Base-by-base conservation (phyloP, 1,139 yeast species). In the Hansenula sp. region DNA sequence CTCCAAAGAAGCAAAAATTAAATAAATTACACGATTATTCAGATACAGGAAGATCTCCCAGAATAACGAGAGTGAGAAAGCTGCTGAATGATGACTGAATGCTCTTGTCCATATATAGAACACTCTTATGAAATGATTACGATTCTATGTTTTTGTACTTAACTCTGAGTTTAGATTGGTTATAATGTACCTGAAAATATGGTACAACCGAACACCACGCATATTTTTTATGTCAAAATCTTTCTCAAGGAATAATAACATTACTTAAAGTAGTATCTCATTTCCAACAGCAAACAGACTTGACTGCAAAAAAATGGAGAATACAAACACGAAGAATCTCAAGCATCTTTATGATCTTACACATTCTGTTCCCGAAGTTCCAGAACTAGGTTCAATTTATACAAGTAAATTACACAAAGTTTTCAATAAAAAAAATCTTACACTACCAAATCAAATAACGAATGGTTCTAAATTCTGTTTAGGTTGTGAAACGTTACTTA, bases 401-500 rank as follows among this genome's bases (percentile, higher is more conserved):
- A 38, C 47, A 0, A 27, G 21, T n/a, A 41, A 42, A 32, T 37
- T 50, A 17, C 27, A 36, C 18, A 43, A 46, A 25, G 21, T 42
- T 5, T 35, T 42, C 8, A 32, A 30, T n/a, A 21, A 29, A 1
- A 46, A 44, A 24, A 45, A 45, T 1, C 30, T 41, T 4, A 28
- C 31, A 3, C 44, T 48, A 6, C 44, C 50, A 12, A 27, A 14
- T 9, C 25, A 32, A n/a, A 9, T 40, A 5, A 56, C 43, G 5
- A 36, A 55, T 13, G 56, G 55, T 4, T 34, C 42, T 1, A 71
- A 66, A 47, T 68, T 67, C 48, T 79, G 85, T 48, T 52, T 57
- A 1, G 50, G 53, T 14, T 78, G 85, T 55, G 74, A 75, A 2
- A 50, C 59, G 6, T 51, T 73, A 4, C 60, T 64, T 37, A 60